Conservation (phyloP, 2,329 filamentous ascomycete genomes). For the Lecanosticta acicola region DNA sequence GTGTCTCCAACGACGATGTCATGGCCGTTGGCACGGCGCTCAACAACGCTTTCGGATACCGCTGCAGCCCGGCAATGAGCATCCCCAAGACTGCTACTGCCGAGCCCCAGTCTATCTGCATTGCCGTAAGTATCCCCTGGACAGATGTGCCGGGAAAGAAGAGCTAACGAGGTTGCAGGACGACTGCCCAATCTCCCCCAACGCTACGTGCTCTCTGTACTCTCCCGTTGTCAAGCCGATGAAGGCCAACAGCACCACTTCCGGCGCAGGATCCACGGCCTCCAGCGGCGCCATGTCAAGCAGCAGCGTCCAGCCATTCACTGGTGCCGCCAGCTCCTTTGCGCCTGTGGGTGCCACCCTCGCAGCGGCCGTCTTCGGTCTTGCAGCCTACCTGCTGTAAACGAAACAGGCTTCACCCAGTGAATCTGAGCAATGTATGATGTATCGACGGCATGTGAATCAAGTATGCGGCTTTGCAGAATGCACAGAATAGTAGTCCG, state of each 20-base stretch:
- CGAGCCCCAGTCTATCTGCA: conserved; percentile 54
- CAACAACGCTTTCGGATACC: conserved; percentile 47
- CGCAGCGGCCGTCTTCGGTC: conserved; percentile 7
- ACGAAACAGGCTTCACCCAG: not conserved
- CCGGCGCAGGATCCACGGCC: not conserved
- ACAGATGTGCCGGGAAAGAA: not conserved
- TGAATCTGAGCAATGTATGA: not conserved
- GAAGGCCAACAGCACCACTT: conserved; percentile 5
- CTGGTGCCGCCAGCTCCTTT: conserved; percentile 10
- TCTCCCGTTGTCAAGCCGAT: conserved; percentile 18
- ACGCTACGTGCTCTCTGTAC: conserved; percentile 46
- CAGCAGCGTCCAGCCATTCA: conserved; percentile 6
- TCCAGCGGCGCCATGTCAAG: conserved; percentile 3
- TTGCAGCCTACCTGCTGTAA: conserved; percentile 13
- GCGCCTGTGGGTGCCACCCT: conserved; percentile 5
- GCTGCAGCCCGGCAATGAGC: conserved; percentile 45
- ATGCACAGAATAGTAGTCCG: no score
- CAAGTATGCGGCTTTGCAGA: not conserved
- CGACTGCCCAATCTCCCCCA: conserved; percentile 45
- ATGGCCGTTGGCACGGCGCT: conserved; percentile 46
- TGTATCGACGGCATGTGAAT: not conserved
- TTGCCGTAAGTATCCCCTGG: conserved; percentile 30
- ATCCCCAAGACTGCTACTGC: conserved; percentile 43
- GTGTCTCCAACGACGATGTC: conserved; percentile 52
- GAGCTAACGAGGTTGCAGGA: conserved; percentile 13